Evolutionary conservation across 371 early-diverging fungal genomes (phyloP), one percentile per base, ranked within the genome.

Genomic region (Apophysomyces trapeziformis): DNA sequence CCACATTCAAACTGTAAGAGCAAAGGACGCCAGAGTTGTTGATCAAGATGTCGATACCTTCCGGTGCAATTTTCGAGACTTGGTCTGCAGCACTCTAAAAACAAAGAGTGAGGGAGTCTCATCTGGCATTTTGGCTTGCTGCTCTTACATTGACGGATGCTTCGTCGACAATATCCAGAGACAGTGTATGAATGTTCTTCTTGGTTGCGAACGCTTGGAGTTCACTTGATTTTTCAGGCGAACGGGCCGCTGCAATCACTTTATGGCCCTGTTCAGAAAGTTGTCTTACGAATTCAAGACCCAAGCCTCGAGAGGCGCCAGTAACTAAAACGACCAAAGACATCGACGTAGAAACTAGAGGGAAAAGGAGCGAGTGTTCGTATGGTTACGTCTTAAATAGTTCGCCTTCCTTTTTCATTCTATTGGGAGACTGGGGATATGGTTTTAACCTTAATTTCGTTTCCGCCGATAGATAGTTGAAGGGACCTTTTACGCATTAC

Each of bases 11-110:
- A 21, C 9, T 21, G 2, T 21, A 21, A 21, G 54, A 7, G 5
- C 8, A 16, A 5, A 11, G 7, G 16, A 64, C 11, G 6, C 65
- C 65, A 26, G 65, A 56, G 37, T 58, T 64, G 37, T 73, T 71
- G 54, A 73, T 76, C 21, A 76, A 62, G 13, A 65, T 67, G 59
- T 74, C 70, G 58, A 71, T 57, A 32, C 74, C 77, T 32, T 68
- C 45, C 11, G 77, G 70, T 11, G 74, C 65, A n/a, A 46, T 38
- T 26, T 59, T 41, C 3, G 50, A 59, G 3, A 69, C 65, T 58
- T 69, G 60, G 8, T 60, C 59, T n/a, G 64, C 74, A 35, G 74
- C 77, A 45, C 32, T 43, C 72, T 74, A 38, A 11, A 11, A 18
- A n/a, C 13, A 38, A 32, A 18, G 11, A 7, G 12, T 13, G 4